phyloP scores from a whole-genome alignment of 352 stramenopile species.

The Phytopythium sindhum region DNA sequence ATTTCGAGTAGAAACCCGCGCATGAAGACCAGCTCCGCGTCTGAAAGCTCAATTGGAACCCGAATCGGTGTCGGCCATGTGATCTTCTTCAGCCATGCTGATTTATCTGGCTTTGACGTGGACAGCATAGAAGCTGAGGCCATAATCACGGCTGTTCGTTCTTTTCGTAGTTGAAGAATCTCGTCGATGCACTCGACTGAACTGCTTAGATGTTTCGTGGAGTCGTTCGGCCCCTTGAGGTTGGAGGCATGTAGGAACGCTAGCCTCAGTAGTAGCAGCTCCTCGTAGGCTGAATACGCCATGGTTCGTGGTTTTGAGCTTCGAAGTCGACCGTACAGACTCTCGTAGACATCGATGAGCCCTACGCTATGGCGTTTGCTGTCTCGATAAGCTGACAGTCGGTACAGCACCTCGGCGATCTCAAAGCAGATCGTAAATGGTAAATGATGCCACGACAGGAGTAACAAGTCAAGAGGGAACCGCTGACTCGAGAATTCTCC shows the following conservation, averaged over 20 bases:
- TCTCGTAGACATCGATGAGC: slow-evolving; percentile 52
- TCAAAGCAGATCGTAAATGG: slow-evolving; percentile 61
- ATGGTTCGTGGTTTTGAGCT: slow-evolving; percentile 21
- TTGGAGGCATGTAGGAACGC: slow-evolving; percentile 48
- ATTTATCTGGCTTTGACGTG: neutral
- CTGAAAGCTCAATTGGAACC: slow-evolving; percentile 27
- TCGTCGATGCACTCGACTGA: slow-evolving; percentile 27
- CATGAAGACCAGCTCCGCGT: slow-evolving; percentile 28
- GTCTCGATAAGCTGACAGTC: slow-evolving; percentile 8
- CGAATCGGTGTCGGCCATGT: slow-evolving; percentile 24
- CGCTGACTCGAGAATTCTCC: no score
- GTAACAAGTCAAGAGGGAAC: slow-evolving; percentile 20
- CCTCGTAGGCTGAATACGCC: slow-evolving; percentile 41
- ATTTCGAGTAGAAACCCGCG: slow-evolving; percentile 32
- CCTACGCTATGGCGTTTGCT: slow-evolving; percentile 11
- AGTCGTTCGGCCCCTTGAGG: slow-evolving; percentile 12
- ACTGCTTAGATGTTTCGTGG: slow-evolving; percentile 15
- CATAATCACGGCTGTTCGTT: neutral
- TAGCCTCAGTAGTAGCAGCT: slow-evolving; percentile 47
- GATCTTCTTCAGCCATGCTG: slow-evolving; percentile 19
- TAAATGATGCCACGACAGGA: slow-evolving; percentile 57
- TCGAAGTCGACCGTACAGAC: slow-evolving; percentile 46
- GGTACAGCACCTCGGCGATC: slow-evolving; percentile 58
- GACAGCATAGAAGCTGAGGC: neutral
- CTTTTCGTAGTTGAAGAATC: slow-evolving; percentile 25